Conservation (phyloP, 345 rosid genomes). For the Arabis hirsuta region DNA sequence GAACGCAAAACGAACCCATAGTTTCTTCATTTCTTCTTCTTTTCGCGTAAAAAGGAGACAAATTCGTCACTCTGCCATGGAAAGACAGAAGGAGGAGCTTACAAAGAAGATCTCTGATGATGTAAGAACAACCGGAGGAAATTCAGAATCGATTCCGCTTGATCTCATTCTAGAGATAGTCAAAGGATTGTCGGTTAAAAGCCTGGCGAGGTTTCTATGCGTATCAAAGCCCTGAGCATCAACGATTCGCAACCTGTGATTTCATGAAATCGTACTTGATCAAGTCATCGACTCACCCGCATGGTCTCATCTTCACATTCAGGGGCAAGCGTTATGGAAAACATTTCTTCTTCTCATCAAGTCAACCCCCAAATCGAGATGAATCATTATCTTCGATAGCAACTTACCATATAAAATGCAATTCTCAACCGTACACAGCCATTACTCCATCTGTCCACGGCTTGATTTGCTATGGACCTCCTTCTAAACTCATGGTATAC, state of each 20-base stretch:
- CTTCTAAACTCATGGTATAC: conserved; percentile 3
- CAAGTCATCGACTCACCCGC: neutral
- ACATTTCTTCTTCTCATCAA: conserved; percentile 17
- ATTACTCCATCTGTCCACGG: conserved; percentile 27
- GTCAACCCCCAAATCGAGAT: neutral
- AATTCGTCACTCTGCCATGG: neutral
- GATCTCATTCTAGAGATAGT: conserved; percentile 11
- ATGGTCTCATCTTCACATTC: conserved; percentile 27
- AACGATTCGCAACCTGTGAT: conserved; percentile 12
- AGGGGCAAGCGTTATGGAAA: neutral
- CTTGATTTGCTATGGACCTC: conserved; percentile 25
- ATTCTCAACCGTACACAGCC: conserved; percentile 8
- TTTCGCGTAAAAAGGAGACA: neutral
- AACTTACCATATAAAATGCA: conserved; percentile 19
- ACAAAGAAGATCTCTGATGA: conserved; percentile 9
- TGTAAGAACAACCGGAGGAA: conserved; percentile 5
- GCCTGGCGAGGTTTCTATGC: conserved; percentile 11
- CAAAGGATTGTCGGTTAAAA: conserved; percentile 10
- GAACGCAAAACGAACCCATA: neutral
- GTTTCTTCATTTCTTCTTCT: neutral
- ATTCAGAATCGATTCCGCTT: neutral
- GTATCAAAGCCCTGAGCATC: neutral
- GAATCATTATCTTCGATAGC: conserved; percentile 14
- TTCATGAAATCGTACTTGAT: conserved; percentile 7
- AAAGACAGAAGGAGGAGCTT: neutral